Evolutionary conservation across 495 filamentous ascomycete genomes (phyloP).

Genomic region (Penicillium antarcticum): DNA sequence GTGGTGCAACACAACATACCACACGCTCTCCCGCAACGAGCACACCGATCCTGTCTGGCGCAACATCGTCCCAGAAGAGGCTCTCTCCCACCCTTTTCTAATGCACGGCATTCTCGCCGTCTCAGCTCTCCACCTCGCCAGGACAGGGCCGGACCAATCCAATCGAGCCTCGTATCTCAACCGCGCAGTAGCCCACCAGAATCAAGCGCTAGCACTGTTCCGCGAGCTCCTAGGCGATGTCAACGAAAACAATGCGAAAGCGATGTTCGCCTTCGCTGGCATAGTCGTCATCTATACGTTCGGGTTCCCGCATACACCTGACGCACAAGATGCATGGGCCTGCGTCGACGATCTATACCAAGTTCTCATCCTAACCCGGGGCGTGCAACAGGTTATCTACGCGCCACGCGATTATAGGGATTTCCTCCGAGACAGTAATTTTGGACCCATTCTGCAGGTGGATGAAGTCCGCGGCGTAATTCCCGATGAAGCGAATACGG

Average conservation of each 20-base stretch:
- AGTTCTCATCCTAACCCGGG: slow-evolving; percentile 41
- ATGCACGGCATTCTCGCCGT: slow-evolving; percentile 53
- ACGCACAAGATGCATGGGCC: slow-evolving; percentile 33
- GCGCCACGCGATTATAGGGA: slow-evolving; percentile 23
- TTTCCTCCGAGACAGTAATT: slow-evolving; percentile 24
- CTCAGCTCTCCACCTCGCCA: slow-evolving; percentile 45
- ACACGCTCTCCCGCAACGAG: slow-evolving; percentile 28
- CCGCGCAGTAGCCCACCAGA: slow-evolving; percentile 46
- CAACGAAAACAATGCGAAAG: slow-evolving; percentile 41
- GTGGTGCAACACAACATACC: slow-evolving; percentile 38
- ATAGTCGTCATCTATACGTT: slow-evolving; percentile 50
- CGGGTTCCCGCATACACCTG: slow-evolving; percentile 40
- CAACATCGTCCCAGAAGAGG: slow-evolving; percentile 40
- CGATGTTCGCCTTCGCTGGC: slow-evolving; percentile 50
- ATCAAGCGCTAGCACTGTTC: slow-evolving; percentile 44
- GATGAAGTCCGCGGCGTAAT: slow-evolving; percentile 19
- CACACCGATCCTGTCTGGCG: slow-evolving; percentile 41
- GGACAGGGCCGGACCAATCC: slow-evolving; percentile 21
- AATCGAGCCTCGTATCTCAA: slow-evolving; percentile 28
- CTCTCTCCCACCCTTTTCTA: slow-evolving; percentile 43
- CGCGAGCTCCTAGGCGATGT: slow-evolving; percentile 39
- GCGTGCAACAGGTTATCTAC: slow-evolving; percentile 41
- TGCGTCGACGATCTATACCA: slow-evolving; percentile 41
- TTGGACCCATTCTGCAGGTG: slow-evolving; percentile 29
- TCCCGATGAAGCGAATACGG: slow-evolving; percentile 16